Evolutionary conservation across 2,329 filamentous ascomycete genomes (phyloP), one percentile per base, ranked within the genome.

Genomic region (Davidsoniella virescens): DNA sequence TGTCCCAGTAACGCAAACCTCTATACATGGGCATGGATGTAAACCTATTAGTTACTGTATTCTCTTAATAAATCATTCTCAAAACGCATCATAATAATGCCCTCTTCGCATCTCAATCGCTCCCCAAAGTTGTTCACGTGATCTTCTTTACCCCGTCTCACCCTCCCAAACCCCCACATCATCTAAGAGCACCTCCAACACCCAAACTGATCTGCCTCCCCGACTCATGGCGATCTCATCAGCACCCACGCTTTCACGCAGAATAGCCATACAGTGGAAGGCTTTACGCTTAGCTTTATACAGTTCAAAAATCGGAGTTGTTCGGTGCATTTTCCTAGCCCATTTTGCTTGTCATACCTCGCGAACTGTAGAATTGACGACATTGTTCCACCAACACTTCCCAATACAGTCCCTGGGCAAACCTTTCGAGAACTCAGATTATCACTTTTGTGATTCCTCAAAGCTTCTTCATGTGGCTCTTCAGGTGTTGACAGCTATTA

Each of bases 41-140:
- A 14, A 36, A 29, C 17, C n/a, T 16, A 41, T n/a, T n/a, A n/a
- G n/a, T n/a, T 0, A 18, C 39, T 20, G 18, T 41, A 16, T 9
- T 16, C 23, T 45, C 14, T 45, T 29, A 7, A 45, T 45, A 8
- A 3, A 25, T 42, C 16, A 10, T 26, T 33, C 5, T 25, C n/a
- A 12, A 17, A 43, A 37, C 8, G 36, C 36, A 41, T 44, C 43
- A 4, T 66, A 61, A 29, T 76, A 52, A 50, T 60, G 62, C 5
- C 64, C 63, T 2, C 59, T 59, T 8, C 58, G 59, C 2, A 73
- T 58, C 25, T 69, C 67, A 6, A 78, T 65, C 2, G 67, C 66
- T 0, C 63, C 67, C 75, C 75, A 79, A 40, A 69, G 64, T 64
- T 74, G 70, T 60, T 78, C 75, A 47, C 75, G 63, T 23, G 54